Base-by-base conservation (phyloP, 352 stramenopile species). In the Phytophthora boehmeriae region DNA sequence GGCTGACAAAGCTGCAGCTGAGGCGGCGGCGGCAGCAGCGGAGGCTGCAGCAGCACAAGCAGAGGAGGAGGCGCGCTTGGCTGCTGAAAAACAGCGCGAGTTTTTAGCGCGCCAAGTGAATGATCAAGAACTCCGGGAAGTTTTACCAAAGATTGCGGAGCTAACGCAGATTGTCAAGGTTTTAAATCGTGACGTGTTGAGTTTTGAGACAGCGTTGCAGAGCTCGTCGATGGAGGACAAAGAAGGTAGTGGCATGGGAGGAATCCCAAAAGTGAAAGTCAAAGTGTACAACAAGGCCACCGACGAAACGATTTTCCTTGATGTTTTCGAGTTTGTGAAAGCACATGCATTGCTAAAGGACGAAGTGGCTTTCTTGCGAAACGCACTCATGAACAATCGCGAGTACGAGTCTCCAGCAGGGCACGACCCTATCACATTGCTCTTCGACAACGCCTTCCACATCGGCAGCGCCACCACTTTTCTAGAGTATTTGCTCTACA, bases 401-500 rank as follows among this genome's bases (percentile, higher is more conserved):
- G 86, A 92, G 53, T 98, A 98, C 70, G 80, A 89, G 38, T 79
- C 93, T 9, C 88, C 90, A 10, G 63, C 54, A 36, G 82, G 76
- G 41, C 89, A 98, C 66, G 93, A 98, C 42, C 94, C 94, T 17
- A 92, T 98, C 62, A 88, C 89, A 53, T 66, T 98, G 42, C 83
- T 98, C 22, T 98, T 98, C 43, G 86, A 97, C 71, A 95, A 95
- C 63, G 97, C 89, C 19, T 98, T 97, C 66, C 90, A 97, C 55
- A 77, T 95, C 32, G 91, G 90, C 23, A 97, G 87, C 34, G 86
- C 88, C 22, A 98, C 90, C 8, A 91, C 90, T n/a, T 98, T 98
- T 54, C 89, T 91, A 6, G 90, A 98, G 55, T 96, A 97, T 35
- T 73, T 98, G 38, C 63, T 97, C 10, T 97, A 98, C 71, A 93